These are phyloP conservation scores for Lactuca saligna DNA, from an alignment of 129 eudicot species.

Conservation along the genomic window DNA sequence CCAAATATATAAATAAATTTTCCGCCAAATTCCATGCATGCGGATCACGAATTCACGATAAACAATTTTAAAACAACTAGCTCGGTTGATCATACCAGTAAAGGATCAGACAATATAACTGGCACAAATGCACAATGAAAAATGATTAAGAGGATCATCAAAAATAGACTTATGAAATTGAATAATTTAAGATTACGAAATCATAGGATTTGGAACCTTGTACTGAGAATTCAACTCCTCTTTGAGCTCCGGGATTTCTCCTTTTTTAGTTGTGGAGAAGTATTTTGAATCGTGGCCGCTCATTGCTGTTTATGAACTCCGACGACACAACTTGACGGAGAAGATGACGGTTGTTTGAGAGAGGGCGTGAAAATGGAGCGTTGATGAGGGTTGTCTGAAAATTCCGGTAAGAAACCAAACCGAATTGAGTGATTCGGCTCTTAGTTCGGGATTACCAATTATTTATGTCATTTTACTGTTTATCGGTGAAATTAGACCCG, in stretches of 20 bases:
- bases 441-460: not conserved
- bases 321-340: slow-evolving; percentile 20
- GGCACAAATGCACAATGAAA: not conserved
- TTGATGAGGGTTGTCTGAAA: not conserved
- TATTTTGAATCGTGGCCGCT: slow-evolving; percentile 98
- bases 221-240: slow-evolving; percentile 98
- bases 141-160: not conserved
- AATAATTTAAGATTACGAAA: not conserved
- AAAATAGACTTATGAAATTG: not conserved
- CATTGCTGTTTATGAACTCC: slow-evolving; percentile 42
- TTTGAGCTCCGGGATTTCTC: slow-evolving; percentile 95
- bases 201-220: slow-evolving; percentile 46
- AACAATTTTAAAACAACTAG: not conserved
- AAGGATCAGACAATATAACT: not conserved
- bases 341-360: slow-evolving; percentile 22
- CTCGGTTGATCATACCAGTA: not conserved
- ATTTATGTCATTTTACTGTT: not conserved
- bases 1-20: not conserved
- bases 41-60: not conserved
- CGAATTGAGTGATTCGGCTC: not conserved
- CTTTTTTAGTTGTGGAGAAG: slow-evolving; percentile 95
- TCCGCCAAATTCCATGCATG: not conserved
- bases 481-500: too few relatives aligned
- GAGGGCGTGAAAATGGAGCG: slow-evolving; percentile 27
- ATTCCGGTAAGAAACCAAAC: not conserved